phyloP scores from a whole-genome alignment of 2,329 filamentous ascomycete genomes.

The Chaetomiaceae sp. region DNA sequence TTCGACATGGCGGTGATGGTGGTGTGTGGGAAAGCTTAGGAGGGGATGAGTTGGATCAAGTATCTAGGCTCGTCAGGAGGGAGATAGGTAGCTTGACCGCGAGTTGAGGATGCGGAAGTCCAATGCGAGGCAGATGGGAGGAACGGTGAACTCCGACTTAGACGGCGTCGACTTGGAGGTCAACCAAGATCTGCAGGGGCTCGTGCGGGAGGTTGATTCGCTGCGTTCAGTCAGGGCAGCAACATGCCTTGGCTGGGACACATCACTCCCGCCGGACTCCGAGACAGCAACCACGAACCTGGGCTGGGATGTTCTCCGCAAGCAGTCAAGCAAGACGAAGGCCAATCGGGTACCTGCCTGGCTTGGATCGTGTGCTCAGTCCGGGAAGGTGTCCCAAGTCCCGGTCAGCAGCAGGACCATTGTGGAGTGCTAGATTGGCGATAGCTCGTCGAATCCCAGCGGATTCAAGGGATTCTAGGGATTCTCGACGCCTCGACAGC shows the following conservation, averaged over 20 bases:
- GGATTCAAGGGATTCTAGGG: not conserved
- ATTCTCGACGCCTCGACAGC: too few species aligned
- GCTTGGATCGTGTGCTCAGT: not conserved
- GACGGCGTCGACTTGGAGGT: not conserved
- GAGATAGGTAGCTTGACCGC: not conserved
- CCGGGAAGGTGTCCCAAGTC: not conserved
- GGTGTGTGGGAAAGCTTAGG: not conserved
- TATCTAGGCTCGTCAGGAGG: too few species aligned
- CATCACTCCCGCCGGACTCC: not conserved
- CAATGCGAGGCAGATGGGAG: not conserved
- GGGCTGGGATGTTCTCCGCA: too few species aligned
- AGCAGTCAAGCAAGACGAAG: not conserved
- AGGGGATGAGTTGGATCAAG: not conserved
- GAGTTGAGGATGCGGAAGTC: not conserved
- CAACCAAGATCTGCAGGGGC: slow-evolving; percentile 9
- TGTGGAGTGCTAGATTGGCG: not conserved
- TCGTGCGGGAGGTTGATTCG: slow-evolving; percentile 20
- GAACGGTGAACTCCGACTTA: slow-evolving; percentile 1
- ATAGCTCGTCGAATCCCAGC: not conserved
- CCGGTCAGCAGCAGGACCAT: not conserved
- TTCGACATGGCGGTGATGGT: slow-evolving; percentile 11
- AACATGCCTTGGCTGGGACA: not conserved
- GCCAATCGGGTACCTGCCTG: not conserved
- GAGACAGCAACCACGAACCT: slow-evolving; percentile 5
- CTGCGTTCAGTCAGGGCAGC: not conserved